These are phyloP conservation scores for Fusarium sp. DNA, from an alignment of 2,329 filamentous ascomycete genomes.

Conservation along the genomic window DNA sequence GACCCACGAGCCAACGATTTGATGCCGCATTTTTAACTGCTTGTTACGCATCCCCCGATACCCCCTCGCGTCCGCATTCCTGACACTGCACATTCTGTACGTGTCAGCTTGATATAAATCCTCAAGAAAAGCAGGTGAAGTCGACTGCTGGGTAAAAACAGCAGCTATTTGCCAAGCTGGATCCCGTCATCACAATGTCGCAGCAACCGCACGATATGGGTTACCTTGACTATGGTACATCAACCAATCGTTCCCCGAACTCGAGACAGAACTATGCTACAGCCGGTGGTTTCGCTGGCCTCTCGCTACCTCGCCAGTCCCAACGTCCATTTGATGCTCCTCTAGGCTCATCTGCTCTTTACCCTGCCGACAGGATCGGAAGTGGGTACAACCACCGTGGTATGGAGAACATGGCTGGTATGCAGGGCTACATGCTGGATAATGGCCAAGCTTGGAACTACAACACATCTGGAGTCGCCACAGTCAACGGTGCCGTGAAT, in stretches of 20 bases:
- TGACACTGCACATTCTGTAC: conserved; percentile 3
- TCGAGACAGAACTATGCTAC: conserved; percentile 67
- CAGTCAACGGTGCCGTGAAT: conserved; percentile 71
- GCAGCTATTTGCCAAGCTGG: conserved; percentile 36
- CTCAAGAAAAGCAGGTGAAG: background rate
- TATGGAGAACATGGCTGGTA: conserved; percentile 58
- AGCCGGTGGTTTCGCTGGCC: conserved; percentile 59
- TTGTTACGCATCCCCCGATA: conserved; percentile 17
- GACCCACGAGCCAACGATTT: conserved; percentile 34
- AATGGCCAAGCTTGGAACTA: conserved; percentile 86
- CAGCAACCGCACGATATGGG: conserved; percentile 69
- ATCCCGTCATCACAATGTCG: conserved; percentile 46
- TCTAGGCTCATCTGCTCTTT: conserved; percentile 71
- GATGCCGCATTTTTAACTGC: conserved; percentile 35
- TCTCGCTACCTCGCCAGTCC: conserved; percentile 58
- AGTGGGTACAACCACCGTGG: conserved; percentile 68
- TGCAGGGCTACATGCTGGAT: conserved; percentile 65
- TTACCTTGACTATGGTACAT: conserved; percentile 74
- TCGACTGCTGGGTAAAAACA: conserved; percentile 37
- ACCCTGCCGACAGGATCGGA: conserved; percentile 74
- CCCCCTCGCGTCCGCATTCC: conserved; percentile 6
- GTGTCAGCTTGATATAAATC: conserved; percentile 3
- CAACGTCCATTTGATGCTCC: conserved; percentile 83
- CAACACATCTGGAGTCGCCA: conserved; percentile 71
- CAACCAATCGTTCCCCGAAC: conserved; percentile 72